These are phyloP conservation scores for Saccharum spontaneum DNA, from an alignment of 176 grass and related monocot species.

Conservation along the genomic window DNA sequence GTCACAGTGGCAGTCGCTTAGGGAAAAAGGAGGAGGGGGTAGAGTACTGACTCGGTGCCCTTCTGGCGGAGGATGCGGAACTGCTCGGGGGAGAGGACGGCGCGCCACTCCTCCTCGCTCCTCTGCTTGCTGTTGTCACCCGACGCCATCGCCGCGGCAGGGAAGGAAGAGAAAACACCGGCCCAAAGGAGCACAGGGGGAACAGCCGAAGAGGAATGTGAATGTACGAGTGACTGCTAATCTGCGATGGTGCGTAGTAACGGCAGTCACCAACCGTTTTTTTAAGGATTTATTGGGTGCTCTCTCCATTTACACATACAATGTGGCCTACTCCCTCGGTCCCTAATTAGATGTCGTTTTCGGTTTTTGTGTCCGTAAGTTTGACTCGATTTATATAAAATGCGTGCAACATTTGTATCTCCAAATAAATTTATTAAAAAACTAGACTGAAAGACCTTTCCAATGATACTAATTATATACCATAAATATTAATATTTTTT, in stretches of 20 bases:
- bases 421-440: too few relatives aligned
- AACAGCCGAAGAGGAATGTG: neutral
- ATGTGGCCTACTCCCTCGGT: too few relatives aligned
- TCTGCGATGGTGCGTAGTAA: neutral
- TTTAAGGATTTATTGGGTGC: too few relatives aligned
- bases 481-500: too few relatives aligned
- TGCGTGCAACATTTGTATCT: too few relatives aligned
- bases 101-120: conserved; percentile 87
- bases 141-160: conserved; percentile 39
- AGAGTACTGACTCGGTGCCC: conserved; percentile 80
- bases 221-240: neutral
- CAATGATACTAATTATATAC: too few relatives aligned
- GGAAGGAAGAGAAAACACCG: neutral
- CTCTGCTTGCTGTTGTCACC: conserved; percentile 37
- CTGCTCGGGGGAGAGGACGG: conserved; percentile 82
- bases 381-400: too few relatives aligned
- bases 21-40: neutral
- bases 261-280: neutral
- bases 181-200: neutral
- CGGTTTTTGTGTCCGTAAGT: too few relatives aligned
- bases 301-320: too few relatives aligned
- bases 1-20: neutral
- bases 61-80: conserved; percentile 91
- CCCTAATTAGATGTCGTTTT: too few relatives aligned
- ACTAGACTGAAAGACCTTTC: too few relatives aligned